These are phyloP conservation scores for Amphicarpaea edgeworthii DNA, from an alignment of 306 rosid genomes.

Conservation along the genomic window DNA sequence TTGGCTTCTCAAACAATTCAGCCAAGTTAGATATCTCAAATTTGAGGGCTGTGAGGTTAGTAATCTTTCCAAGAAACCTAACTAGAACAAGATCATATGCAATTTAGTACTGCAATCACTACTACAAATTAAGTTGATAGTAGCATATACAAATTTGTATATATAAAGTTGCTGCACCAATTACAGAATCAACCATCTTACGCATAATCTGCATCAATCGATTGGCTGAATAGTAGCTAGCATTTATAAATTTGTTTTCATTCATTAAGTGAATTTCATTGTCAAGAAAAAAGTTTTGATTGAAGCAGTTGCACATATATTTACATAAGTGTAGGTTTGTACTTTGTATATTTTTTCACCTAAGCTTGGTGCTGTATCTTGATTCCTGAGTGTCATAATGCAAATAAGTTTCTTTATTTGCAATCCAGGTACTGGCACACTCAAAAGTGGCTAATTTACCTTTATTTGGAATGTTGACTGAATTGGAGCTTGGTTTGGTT, in stretches of 20 bases:
- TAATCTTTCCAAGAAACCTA: neutral
- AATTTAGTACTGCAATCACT: neutral
- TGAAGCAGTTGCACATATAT: neutral
- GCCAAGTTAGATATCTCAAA: neutral
- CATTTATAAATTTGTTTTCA: neutral
- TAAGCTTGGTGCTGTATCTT: neutral
- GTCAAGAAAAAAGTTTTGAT: neutral
- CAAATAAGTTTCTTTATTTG: neutral
- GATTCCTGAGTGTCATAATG: no score
- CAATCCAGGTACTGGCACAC: neutral
- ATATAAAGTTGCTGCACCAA: no score
- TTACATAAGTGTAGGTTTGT: neutral
- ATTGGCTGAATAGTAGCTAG: neutral
- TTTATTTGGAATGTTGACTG: neutral
- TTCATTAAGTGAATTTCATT: neutral
- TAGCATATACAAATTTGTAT: no score
- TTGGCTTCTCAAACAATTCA: constrained; percentile 13
- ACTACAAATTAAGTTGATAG: neutral
- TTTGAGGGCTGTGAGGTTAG: neutral
- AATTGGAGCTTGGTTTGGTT: constrained; percentile 12
- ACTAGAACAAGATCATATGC: neutral
- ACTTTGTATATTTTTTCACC: neutral
- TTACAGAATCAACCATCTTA: neutral
- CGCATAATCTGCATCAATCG: neutral
- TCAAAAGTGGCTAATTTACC: neutral